Base-by-base conservation (phyloP, 2,329 filamentous ascomycete species). In the Clarireedia monteithiana region DNA sequence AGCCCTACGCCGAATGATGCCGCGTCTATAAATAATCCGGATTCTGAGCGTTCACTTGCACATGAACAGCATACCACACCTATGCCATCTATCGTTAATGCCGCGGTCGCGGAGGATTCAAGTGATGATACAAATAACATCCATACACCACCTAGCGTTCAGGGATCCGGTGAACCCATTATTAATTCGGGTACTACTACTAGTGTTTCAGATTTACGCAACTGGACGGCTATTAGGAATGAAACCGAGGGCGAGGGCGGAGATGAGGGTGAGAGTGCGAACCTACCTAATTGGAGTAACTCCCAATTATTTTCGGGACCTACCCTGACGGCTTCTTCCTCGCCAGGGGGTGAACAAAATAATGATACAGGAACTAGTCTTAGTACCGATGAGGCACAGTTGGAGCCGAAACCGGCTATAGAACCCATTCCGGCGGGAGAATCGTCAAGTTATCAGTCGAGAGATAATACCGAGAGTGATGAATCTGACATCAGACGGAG, bases 11-110 rank as follows among this genome's bases (percentile, higher is more conserved):
- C 23, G 42, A 24, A 23, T 46, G 42, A 24, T 14, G 17, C 12
- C n/a, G n/a, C 42, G 12, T 42, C 39, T 61, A 64, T 64, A 63
- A 66, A 65, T 64, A 65, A 65, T 67, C 65, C 59, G 50, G 4
- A 12, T 34, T 9, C 30, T 12, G 30, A 34, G 30, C 30, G 9
- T 34, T 2, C 30, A 34, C 30, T 12, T 12, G 10, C 12, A 3
- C 30, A 34, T 34, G 30, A 47, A 56, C 45, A 59, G 55, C 53
- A 60, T 62, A 24, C 64, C 60, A 53, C 60, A 46, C 62, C 61
- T 26, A 56, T 48, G 50, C 54, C 63, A 45, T 56, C 61, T 17
- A 48, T 55, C 17, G 50, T 50, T 52, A 58, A 50, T 56, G 61
- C 57, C 15, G 39, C 20, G 15, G 15, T 15, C 6, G n/a, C 39